Evolutionary conservation across 2,329 filamentous ascomycete genomes (phyloP), one percentile per base, ranked within the genome.

Genomic region (Knoxdaviesia capensis): DNA sequence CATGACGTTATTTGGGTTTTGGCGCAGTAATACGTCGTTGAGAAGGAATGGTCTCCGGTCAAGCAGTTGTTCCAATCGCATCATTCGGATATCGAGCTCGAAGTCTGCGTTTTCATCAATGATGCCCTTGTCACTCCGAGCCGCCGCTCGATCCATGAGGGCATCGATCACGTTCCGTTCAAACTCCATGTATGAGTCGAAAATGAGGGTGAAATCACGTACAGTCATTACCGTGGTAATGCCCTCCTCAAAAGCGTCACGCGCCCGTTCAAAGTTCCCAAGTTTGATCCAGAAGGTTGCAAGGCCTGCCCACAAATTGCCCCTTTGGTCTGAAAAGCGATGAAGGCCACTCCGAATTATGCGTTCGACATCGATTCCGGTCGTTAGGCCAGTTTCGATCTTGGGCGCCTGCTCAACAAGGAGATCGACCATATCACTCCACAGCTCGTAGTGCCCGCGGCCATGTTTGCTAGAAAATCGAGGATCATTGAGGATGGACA

Each of bases 191-290:
- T 96, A 98, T 0, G 87, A 82, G 58, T 98, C 90, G 52, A 98
- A 98, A 38, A 96, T 80, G 43, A 96, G 73, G 1, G 87, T 92
- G 54, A 98, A 98, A 60, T 98, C 90, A 43, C 90, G 79, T 38
- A 98, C 87, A 2, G 90, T 98, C 88, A 96, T 96, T 48, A 94
- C 92, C 1, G 88, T 96, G 7, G 85, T 94, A 49, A 96, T 84
- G 38, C 84, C 92, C 59, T 96, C 87, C 59, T 98, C 90, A 49
- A 94, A 96, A 4, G 92, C 70, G 57, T 98, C 90, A 48, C 92
- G 70, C 9, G 90, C 87, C 46, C 80, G 79, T 61, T 96, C 92
- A 54, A 94, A 96, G 54, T 81, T 86, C 38, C 87, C 87, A 55
- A 78, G 77, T 45, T 85, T 84, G 55, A 92, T 93, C 85, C 88